Evolutionary conservation across 2,329 filamentous ascomycete species (phyloP).

Genomic region (Mycosphaerella sp.): DNA sequence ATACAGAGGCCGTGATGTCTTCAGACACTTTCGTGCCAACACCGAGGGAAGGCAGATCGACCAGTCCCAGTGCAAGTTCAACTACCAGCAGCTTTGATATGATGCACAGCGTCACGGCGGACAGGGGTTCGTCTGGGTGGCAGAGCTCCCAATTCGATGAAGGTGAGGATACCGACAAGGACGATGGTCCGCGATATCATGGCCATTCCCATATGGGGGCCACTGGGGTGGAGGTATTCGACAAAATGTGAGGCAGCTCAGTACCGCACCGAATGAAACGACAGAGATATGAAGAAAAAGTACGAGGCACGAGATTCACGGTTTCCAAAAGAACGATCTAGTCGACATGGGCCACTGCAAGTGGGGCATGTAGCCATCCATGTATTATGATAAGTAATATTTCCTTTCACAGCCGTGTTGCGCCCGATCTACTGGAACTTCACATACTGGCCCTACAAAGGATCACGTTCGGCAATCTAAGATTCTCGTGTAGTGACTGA

Average conservation of each 20-base stretch:
- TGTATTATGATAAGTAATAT: no score
- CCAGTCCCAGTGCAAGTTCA: constrained; percentile 26
- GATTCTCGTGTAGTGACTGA: no score
- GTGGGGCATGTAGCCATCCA: no score
- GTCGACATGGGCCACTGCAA: no score
- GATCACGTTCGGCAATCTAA: no score
- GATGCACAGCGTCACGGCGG: constrained; percentile 42
- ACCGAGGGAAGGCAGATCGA: constrained; percentile 9
- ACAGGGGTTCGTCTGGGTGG: constrained; percentile 26
- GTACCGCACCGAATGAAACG: background rate
- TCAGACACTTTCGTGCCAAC: constrained; percentile 16
- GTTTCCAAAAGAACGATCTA: no score
- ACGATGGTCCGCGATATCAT: constrained; percentile 24
- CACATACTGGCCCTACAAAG: no score
- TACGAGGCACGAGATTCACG: no score
- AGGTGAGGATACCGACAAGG: constrained; percentile 20
- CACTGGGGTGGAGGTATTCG: constrained; percentile 34
- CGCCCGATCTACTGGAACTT: no score
- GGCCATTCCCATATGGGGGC: constrained; percentile 23
- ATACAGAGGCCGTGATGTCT: constrained; percentile 2
- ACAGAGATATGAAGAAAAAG: background rate
- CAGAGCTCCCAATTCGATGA: constrained; percentile 21
- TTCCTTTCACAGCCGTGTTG: no score
- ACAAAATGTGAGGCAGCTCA: constrained; percentile 34
- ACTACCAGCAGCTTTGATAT: constrained; percentile 41